Evolutionary conservation across 768 basidiomycete species (phyloP).

Genomic region (Boletus reticulatus): DNA sequence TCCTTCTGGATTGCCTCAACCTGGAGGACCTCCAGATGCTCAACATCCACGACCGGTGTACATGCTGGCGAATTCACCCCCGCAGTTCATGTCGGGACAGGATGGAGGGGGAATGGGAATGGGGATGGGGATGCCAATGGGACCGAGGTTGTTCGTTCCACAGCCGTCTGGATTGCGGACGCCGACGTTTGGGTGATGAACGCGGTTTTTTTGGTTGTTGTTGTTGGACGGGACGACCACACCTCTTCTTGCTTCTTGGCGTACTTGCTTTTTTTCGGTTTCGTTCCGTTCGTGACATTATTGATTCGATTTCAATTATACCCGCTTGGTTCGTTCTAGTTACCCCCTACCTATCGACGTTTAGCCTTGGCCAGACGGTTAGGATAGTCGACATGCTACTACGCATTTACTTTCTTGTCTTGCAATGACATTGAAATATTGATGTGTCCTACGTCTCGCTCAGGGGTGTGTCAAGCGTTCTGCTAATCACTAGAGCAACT

Average conservation of each 20-base stretch:
- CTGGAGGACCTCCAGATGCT: slow-evolving; percentile 23
- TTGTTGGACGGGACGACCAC: too few species aligned
- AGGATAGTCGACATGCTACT: background rate
- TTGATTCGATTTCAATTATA: background rate
- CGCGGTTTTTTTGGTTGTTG: too few species aligned
- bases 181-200: slow-evolving; percentile 22
- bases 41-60: slow-evolving; percentile 28
- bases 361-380: background rate
- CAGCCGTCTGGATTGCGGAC: slow-evolving; percentile 28
- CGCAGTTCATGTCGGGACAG: slow-evolving; percentile 19
- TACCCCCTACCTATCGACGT: background rate
- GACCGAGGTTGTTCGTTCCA: slow-evolving; percentile 22
- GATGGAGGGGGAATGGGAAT: background rate
- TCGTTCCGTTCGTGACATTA: too few species aligned
- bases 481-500: too few species aligned
- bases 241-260: too few species aligned
- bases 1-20: slow-evolving; percentile 30
- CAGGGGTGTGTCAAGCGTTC: too few species aligned
- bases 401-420: background rate
- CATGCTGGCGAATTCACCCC: slow-evolving; percentile 26
- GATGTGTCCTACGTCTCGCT: background rate
- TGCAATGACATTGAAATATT: background rate
- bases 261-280: too few species aligned
- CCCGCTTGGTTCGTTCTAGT: background rate
- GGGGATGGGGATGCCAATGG: background rate